phyloP scores from a whole-genome alignment of 176 grass and related monocot species.

The Ampelocalamus luodianensis region DNA sequence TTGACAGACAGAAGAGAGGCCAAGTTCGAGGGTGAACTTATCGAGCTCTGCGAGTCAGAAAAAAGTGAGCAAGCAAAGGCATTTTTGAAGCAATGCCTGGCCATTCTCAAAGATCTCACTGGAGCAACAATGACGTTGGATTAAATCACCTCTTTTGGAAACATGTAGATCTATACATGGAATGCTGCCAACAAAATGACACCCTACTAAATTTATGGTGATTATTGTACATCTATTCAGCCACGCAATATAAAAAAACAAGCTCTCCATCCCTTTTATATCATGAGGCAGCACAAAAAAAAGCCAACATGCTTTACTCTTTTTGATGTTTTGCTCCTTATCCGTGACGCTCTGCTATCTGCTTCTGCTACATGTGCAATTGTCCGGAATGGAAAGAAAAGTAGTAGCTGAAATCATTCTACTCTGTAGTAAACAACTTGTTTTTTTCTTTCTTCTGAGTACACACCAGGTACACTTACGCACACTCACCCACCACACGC shows the following conservation, averaged over 20 bases:
- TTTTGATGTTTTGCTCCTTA: not conserved
- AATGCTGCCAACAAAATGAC: not conserved
- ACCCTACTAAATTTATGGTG: not conserved
- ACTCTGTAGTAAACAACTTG: not conserved
- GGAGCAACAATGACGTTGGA: constrained; percentile 31
- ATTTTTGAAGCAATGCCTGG: constrained; percentile 64
- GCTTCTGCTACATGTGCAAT: not conserved
- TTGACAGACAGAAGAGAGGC: constrained; percentile 60
- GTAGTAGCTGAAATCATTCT: not conserved
- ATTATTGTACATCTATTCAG: constrained; percentile 30
- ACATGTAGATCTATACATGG: constrained; percentile 18
- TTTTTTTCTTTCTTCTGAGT: too few species aligned
- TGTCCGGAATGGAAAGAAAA: not conserved
- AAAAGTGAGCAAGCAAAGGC: constrained; percentile 90
- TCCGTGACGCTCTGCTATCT: not conserved
- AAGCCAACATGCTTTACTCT: not conserved
- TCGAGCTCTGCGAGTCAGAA: constrained; percentile 59
- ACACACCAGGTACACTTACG: too few species aligned
- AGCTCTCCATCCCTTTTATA: not conserved
- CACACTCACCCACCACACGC: too few species aligned
- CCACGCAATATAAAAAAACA: not conserved
- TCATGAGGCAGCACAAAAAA: not conserved
- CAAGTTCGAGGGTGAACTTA: constrained; percentile 63
- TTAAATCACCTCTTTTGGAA: constrained; percentile 16
- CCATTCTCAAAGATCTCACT: constrained; percentile 54